phyloP scores from a whole-genome alignment of 345 rosid genomes.

The Trapa incisa region DNA sequence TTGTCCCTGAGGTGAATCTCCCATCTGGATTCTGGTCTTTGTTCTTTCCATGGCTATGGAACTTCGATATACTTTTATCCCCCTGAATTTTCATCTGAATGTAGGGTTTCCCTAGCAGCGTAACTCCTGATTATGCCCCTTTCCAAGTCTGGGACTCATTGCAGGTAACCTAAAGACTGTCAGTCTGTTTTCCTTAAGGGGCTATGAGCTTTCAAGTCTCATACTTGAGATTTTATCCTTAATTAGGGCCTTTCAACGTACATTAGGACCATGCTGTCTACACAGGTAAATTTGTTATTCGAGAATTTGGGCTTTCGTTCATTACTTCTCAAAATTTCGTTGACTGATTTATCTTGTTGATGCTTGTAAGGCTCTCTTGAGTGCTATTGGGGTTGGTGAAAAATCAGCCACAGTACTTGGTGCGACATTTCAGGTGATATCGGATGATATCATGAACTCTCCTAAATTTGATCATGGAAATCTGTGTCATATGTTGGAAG shows the following conservation, averaged over 20 bases:
- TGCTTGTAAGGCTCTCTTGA: slow-evolving; percentile 56
- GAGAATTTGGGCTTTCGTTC: not conserved
- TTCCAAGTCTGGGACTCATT: slow-evolving; percentile 88
- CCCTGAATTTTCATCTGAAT: not conserved
- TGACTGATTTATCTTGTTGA: not conserved
- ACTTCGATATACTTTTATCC: not conserved
- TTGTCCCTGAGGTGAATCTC: slow-evolving; percentile 70
- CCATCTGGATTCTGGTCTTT: not conserved
- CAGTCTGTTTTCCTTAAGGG: not conserved
- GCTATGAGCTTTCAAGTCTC: not conserved
- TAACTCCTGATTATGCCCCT: slow-evolving; percentile 74
- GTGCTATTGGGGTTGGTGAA: slow-evolving; percentile 97
- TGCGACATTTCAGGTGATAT: slow-evolving; percentile 83
- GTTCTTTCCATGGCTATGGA: not conserved
- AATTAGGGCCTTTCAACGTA: slow-evolving; percentile 78
- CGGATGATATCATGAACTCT: not conserved
- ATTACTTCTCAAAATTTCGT: not conserved
- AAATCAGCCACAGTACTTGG: slow-evolving; percentile 89
- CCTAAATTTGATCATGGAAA: not conserved
- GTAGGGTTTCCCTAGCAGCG: slow-evolving; percentile 85
- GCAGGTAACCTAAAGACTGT: slow-evolving; percentile 35
- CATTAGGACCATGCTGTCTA: slow-evolving; percentile 92
- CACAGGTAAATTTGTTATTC: slow-evolving; percentile 38
- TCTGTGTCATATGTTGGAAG: not conserved
- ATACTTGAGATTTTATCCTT: not conserved